Percentiles rank a stretch among this genome's conserved stretches.
These are phyloP conservation scores for Ophiosphaerella korrae DNA, from an alignment of 2,329 filamentous ascomycete genomes.

Conservation along the genomic window DNA sequence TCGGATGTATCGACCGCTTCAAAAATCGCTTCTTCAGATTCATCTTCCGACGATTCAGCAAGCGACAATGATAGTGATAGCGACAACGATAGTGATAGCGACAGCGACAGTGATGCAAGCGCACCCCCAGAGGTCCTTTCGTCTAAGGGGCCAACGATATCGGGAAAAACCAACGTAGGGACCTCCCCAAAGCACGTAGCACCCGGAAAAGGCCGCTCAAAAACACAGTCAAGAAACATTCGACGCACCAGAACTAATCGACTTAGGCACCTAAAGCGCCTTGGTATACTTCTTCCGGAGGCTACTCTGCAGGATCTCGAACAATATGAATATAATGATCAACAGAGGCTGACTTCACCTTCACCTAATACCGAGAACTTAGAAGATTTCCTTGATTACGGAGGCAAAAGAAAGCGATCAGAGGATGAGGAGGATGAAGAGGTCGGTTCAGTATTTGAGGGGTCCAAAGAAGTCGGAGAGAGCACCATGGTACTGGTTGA, in stretches of 20 bases:
- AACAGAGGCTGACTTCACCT: too few species aligned
- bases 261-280: slow-evolving; percentile 58
- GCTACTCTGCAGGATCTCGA: slow-evolving; percentile 58
- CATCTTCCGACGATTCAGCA: slow-evolving; percentile 17
- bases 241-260: slow-evolving; percentile 57
- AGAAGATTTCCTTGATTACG: slow-evolving; percentile 7
- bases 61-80: slow-evolving; percentile 17
- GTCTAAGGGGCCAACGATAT: slow-evolving; percentile 19
- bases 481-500: too few species aligned
- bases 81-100: slow-evolving; percentile 48
- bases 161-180: not conserved
- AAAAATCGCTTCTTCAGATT: slow-evolving; percentile 7
- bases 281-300: slow-evolving; percentile 57
- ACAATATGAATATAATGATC: slow-evolving; percentile 48
- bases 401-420: slow-evolving; percentile 32
- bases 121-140: slow-evolving; percentile 29
- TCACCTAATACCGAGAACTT: not conserved
- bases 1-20: slow-evolving; percentile 37
- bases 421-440: slow-evolving; percentile 31
- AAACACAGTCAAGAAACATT: slow-evolving; percentile 62
- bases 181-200: slow-evolving; percentile 26
- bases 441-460: not conserved
- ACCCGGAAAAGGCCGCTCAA: slow-evolving; percentile 56
- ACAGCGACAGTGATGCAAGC: slow-evolving; percentile 46
- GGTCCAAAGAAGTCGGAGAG: slow-evolving; percentile 1